Evolutionary conservation across 768 basidiomycete species (phyloP).

Genomic region (Leucocoprinus sp.): DNA sequence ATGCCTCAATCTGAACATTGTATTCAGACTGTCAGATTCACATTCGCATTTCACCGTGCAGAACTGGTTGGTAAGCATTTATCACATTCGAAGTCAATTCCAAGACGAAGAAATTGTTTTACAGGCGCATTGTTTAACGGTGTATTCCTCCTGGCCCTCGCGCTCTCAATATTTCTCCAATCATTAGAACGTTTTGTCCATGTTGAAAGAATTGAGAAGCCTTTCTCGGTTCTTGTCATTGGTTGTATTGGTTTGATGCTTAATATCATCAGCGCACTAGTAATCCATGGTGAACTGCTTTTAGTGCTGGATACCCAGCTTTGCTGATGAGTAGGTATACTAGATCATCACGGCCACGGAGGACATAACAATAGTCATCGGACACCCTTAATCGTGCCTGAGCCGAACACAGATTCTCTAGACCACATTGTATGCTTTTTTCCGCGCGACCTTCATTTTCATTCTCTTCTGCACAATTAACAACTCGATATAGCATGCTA

Average conservation of each 20-base stretch:
- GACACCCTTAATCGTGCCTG: constrained; percentile 10
- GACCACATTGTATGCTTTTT: constrained; percentile 23
- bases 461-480: not conserved
- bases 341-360: constrained; percentile 36
- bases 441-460: not conserved
- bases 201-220: constrained; percentile 34
- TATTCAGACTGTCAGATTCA: constrained; percentile 38
- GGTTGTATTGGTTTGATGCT: constrained; percentile 39
- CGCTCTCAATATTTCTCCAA: constrained; percentile 44
- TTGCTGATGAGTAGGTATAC: not conserved
- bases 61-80: constrained; percentile 42
- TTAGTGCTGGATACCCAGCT: not conserved
- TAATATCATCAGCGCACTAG: constrained; percentile 39
- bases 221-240: constrained; percentile 38
- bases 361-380: constrained; percentile 28
- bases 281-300: constrained; percentile 35
- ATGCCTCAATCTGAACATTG: constrained; percentile 3
- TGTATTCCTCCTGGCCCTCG: constrained; percentile 44
- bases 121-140: constrained; percentile 48
- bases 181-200: constrained; percentile 47
- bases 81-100: constrained; percentile 1
- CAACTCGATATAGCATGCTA: constrained; percentile 30
- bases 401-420: constrained; percentile 17
- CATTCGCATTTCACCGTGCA: constrained; percentile 48
- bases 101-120: constrained; percentile 8